phyloP scores from a whole-genome alignment of 1,284 basidiomycete genomes.

The Exobasidium cylindrosporum region DNA sequence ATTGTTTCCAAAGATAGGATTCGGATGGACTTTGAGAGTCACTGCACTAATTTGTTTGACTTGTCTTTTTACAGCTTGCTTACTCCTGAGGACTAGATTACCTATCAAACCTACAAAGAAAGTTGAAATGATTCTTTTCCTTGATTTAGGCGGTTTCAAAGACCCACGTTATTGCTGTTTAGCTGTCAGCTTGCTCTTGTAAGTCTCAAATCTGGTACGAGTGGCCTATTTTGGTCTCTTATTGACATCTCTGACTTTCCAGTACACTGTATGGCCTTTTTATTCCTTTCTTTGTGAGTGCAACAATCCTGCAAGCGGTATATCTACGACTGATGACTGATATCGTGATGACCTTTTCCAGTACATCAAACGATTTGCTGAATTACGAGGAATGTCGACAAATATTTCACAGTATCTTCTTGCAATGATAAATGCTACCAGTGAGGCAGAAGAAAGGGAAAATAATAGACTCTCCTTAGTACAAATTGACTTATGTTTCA shows the following conservation, averaged over 20 bases:
- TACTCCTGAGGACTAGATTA: conserved; percentile 14
- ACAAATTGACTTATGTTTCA: too few species aligned
- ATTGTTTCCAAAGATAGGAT: conserved; percentile 33
- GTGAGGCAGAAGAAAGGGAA: too few species aligned
- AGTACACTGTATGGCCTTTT: conserved; percentile 29
- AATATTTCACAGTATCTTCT: conserved; percentile 28
- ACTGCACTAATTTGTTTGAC: conserved; percentile 37
- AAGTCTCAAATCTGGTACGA: too few species aligned
- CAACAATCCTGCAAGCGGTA: too few species aligned
- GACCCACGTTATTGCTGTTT: conserved; percentile 14
- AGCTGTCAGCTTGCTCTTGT: not conserved
- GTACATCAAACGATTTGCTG: conserved; percentile 19
- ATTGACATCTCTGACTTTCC: too few species aligned
- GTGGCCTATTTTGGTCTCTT: too few species aligned
- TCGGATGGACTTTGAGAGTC: conserved; percentile 32
- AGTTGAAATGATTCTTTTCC: not conserved
- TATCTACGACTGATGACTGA: too few species aligned
- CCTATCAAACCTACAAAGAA: not conserved
- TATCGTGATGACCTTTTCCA: too few species aligned
- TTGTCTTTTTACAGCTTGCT: conserved; percentile 16
- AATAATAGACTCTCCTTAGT: too few species aligned
- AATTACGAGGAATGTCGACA: conserved; percentile 2
- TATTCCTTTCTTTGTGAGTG: conserved; percentile 17
- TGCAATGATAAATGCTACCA: conserved; percentile 42
- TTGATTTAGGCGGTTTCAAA: conserved; percentile 13